Evolutionary conservation across 352 stramenopile genomes (phyloP).

Genomic region (Pythium aristosporum): DNA sequence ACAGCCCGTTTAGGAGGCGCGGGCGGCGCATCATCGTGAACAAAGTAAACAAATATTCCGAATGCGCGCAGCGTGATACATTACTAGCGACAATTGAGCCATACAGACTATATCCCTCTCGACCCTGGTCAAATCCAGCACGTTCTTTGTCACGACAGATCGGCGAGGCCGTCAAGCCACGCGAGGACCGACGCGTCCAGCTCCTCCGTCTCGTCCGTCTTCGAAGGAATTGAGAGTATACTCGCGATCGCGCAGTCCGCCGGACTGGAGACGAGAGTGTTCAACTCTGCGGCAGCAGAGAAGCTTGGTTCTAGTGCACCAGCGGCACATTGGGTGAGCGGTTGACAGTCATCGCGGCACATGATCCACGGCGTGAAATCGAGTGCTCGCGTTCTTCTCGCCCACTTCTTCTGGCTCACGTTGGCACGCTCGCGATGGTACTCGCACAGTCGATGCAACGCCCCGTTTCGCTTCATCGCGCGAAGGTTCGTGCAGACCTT

Average conservation of each 20-base stretch:
- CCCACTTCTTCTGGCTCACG: background rate
- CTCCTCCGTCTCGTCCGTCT: background rate
- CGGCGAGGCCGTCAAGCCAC: background rate
- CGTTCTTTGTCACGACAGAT: background rate
- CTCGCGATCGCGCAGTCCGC: background rate
- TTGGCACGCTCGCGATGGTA: background rate
- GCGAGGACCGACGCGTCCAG: background rate
- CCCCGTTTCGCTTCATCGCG: background rate
- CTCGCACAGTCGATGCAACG: background rate
- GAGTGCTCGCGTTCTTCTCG: background rate
- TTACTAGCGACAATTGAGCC: no score
- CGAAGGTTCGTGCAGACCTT: background rate
- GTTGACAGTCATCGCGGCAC: background rate
- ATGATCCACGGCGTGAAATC: background rate
- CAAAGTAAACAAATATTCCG: no score
- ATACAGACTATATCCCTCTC: no score
- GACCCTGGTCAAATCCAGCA: no score
- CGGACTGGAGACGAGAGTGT: background rate
- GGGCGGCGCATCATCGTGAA: no score
- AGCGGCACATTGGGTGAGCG: background rate
- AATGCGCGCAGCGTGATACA: no score
- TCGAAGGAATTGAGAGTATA: background rate
- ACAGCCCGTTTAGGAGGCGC: no score
- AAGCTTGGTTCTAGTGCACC: background rate
- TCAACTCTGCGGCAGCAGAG: background rate